Conservation (phyloP, 139 green algal genomes). For the Trebouxia sp. region DNA sequence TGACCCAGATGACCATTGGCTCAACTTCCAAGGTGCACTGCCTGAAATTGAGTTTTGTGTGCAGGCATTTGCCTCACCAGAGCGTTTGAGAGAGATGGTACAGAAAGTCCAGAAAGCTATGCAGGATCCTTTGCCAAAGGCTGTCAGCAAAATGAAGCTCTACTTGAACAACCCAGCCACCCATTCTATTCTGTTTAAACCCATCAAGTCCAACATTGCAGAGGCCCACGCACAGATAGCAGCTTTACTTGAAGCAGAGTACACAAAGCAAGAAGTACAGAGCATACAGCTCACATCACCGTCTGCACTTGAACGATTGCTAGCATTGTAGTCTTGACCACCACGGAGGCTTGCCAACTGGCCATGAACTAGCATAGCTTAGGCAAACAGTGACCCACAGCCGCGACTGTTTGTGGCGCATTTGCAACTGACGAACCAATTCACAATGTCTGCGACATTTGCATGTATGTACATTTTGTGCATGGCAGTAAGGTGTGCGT, state of each 20-base stretch:
- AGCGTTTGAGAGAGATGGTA: slow-evolving; percentile 83
- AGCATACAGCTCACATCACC: slow-evolving; percentile 47
- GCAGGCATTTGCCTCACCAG: slow-evolving; percentile 89
- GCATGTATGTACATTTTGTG: not conserved
- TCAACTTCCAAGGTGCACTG: not conserved
- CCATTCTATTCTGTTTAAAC: slow-evolving; percentile 82
- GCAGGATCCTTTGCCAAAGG: slow-evolving; percentile 56
- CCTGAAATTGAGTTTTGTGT: not conserved
- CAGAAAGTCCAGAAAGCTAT: slow-evolving; percentile 76
- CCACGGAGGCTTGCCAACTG: not conserved
- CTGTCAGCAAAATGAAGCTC: slow-evolving; percentile 72
- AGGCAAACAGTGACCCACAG: no score
- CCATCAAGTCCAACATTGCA: slow-evolving; percentile 92
- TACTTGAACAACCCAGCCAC: slow-evolving; percentile 86
- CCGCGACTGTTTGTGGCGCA: no score
- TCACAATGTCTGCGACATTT: not conserved
- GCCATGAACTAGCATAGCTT: no score
- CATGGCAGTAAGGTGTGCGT: no score
- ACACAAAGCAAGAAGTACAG: slow-evolving; percentile 58
- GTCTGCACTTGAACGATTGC: slow-evolving; percentile 50
- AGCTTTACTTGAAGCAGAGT: slow-evolving; percentile 72
- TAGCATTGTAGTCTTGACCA: slow-evolving; percentile 52
- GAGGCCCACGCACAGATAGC: slow-evolving; percentile 93
- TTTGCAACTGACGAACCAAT: not conserved
- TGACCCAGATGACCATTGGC: no score